Base-by-base conservation (phyloP, 2,329 filamentous ascomycete species). In the Hansfordia pulvinata region DNA sequence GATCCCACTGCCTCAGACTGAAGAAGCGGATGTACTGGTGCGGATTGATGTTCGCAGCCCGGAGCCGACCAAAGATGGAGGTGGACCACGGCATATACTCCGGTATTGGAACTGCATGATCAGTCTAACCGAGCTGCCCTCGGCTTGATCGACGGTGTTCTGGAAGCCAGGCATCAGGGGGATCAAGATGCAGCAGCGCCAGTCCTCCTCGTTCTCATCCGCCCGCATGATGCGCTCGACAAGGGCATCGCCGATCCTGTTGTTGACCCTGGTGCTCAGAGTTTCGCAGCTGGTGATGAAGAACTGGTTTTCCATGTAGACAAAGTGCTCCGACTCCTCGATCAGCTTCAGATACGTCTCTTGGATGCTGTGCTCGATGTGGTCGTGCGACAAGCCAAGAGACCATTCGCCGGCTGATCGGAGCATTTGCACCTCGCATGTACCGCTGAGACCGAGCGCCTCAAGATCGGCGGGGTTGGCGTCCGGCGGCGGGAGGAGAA, bases 251-350 rank as follows among this genome's bases (percentile, higher is more conserved):
- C 88, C 88, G 39, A 98, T 94, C 37, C 77, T 75, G 51, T 98
- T 98, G 49, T 84, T 70, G 35, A 98, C 90, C 46, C 76, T 83
- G 9, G 79, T 82, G 27, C 80, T 81, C 40, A 93, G 75, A 5
- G 86, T 85, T 43, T 90, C 80, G 26, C 82, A 90, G 38, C 83
- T 93, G 19, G 83, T 92, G 50, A 98, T 81, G 58, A 93, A 98
- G 55, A 96, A 98, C 46, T 98, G 90, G 47, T 98, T 98, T 50
- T 98, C 90, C 38, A 96, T 93, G 53, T 98, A 96, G 27, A 96
- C 83, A 43, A 94, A 93, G 50, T 96, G 90, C 25, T 98, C 84
- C 2, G 85, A 94, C 36, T 88, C 79, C 37, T 90, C 78, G 39
- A 98, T 98, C 61, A 93, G 74, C 49, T 92, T 90, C 39, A 92